A percentile compares a stretch with the other conserved stretches of the same genome.
Evolutionary conservation across 257 asterid species (phyloP).

Genomic region (Solanum bulbocastanum): DNA sequence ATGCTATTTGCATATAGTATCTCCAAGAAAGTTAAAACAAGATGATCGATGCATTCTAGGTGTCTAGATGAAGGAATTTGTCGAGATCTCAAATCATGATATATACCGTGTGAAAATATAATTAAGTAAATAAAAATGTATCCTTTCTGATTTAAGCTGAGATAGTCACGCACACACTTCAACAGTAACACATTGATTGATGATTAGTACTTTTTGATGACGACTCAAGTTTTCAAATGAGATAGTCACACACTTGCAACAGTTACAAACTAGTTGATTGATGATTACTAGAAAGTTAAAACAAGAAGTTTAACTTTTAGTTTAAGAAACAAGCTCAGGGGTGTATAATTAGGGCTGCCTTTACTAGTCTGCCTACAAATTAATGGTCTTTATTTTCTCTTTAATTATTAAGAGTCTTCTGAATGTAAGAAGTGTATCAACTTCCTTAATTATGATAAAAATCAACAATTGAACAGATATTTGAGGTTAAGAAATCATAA

Average conservation of each 20-base stretch:
- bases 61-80: not conserved
- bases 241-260: not conserved
- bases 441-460: not conserved
- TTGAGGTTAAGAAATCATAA: not conserved
- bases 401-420: not conserved
- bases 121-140: not conserved
- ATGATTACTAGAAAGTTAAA: not conserved
- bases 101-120: not conserved
- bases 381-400: not conserved
- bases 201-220: too few relatives aligned
- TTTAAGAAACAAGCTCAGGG: not conserved
- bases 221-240: not conserved
- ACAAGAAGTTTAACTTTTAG: not conserved
- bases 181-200: not conserved
- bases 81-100: not conserved
- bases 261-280: not conserved
- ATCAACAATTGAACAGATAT: not conserved
- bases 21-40: not conserved
- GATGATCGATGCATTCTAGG: not conserved
- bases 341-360: not conserved
- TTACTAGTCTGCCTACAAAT: not conserved
- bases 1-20: not conserved
- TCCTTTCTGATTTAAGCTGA: not conserved
- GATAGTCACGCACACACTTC: not conserved
- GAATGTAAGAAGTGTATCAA: not conserved